Evolutionary conservation across 192 early-diverging fungal species (phyloP), one percentile per base, ranked within the genome.

Genomic region (Podochytrium sp.): DNA sequence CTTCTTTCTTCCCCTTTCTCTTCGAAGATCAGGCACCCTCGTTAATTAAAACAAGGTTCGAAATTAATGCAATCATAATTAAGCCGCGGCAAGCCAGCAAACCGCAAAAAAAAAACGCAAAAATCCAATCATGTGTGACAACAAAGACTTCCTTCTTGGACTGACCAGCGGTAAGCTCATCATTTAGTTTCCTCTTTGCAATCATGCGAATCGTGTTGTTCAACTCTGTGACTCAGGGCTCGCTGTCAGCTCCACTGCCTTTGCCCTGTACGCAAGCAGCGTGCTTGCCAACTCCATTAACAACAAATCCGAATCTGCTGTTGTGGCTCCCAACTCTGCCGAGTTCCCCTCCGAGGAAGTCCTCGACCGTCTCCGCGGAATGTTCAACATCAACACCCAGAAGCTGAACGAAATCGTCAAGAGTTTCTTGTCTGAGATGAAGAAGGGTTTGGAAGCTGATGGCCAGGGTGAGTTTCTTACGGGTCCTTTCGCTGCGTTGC

Each of bases 121-220:
- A 55, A 55, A 55, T 29, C 10, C 5, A 7, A 55, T 29, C 64
- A 66, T 42, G 64, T 4, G 20, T 3, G 38, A 30, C 29, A 66
- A 40, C 64, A 49, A 32, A 4, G 38, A 61, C 71, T 82, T 82
- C 65, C 57, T 76, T 2, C 79, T 82, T 50, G 81, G 81, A 7
- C 71, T 82, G 7, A 79, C 81, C 39, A 79, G 77, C 27, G 81
- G 81, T 57, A 39, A 4, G 12, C 55, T 16, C n/a, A 20, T 18
- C 18, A 30, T 30, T 20, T 16, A 39, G 20, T 29, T 14, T n/a
- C 59, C 25, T 39, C 29, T n/a, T 38, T 18, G 35, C 32, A 61
- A 33, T 61, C n/a, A n/a, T n/a, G n/a, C n/a, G n/a, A n/a, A n/a
- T n/a, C n/a, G n/a, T n/a, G n/a, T n/a, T n/a, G n/a, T n/a, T n/a